A percentile compares a stretch with the other conserved stretches of the same genome.
These are phyloP conservation scores for Schwanniomyces pseudopolymorphus DNA, from an alignment of 805 yeast genomes.

Conservation along the genomic window DNA sequence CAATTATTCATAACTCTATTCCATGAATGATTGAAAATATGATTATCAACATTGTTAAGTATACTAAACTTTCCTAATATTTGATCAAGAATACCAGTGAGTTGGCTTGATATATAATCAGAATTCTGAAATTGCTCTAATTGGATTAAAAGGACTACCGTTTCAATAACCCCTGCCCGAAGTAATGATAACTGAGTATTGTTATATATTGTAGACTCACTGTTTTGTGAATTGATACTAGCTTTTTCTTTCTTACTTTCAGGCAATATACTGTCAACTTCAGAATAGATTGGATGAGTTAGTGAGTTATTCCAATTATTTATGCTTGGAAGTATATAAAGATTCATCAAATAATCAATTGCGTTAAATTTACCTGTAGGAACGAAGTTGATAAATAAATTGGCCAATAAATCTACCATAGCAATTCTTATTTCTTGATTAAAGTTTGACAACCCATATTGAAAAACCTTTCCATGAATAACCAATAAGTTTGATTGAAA, in stretches of 20 bases:
- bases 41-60: conserved; percentile 17
- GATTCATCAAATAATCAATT: conserved; percentile 30
- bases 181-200: conserved; percentile 18
- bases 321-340: conserved; percentile 29
- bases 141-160: conserved; percentile 36
- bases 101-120: conserved; percentile 31
- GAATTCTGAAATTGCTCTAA: conserved; percentile 39
- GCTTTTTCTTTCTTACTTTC: conserved; percentile 20
- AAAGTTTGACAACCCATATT: conserved; percentile 30
- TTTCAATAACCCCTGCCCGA: conserved; percentile 33
- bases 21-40: conserved; percentile 36
- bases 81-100: conserved; percentile 26
- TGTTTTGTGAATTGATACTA: conserved; percentile 20
- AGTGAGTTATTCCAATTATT: conserved; percentile 30
- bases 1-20: conserved; percentile 27
- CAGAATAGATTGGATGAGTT: conserved; percentile 16
- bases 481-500: conserved; percentile 30
- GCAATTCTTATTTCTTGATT: conserved; percentile 37
- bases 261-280: conserved; percentile 12
- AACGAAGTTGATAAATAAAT: conserved; percentile 34
- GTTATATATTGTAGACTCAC: conserved; percentile 22
- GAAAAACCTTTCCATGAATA: conserved; percentile 28
- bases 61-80: conserved; percentile 31
- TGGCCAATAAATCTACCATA: conserved; percentile 33
- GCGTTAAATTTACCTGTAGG: conserved; percentile 38